A percentile compares a stretch with the other conserved stretches of the same genome.
These are phyloP conservation scores for Termitomyces sp. DNA, from an alignment of 768 basidiomycete genomes.

Conservation along the genomic window DNA sequence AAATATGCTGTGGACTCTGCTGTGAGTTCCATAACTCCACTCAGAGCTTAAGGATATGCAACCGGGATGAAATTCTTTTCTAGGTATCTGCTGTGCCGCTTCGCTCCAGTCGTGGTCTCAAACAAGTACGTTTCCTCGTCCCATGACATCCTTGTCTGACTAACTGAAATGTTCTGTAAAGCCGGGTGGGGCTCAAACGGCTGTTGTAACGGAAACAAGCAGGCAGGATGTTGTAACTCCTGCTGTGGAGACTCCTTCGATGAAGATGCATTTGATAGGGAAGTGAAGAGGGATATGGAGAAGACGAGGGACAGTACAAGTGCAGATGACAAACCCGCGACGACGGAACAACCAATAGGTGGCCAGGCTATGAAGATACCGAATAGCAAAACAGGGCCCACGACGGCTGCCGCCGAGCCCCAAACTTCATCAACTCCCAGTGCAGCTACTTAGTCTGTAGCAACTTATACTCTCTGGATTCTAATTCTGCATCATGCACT, in stretches of 20 bases:
- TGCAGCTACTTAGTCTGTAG: neutral
- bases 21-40: slow-evolving; percentile 14
- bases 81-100: slow-evolving; percentile 14
- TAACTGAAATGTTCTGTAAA: slow-evolving; percentile 4
- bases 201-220: slow-evolving; percentile 22
- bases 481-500: too few relatives aligned
- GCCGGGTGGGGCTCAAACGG: slow-evolving; percentile 26
- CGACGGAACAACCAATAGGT: slow-evolving; percentile 18
- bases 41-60: neutral
- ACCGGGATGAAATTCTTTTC: too few relatives aligned
- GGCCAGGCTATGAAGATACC: slow-evolving; percentile 7
- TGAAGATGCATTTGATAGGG: slow-evolving; percentile 36
- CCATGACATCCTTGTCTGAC: neutral
- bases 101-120: slow-evolving; percentile 22
- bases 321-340: slow-evolving; percentile 9
- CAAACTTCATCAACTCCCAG: neutral
- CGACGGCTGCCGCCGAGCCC: neutral
- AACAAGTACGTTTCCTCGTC: slow-evolving; percentile 12
- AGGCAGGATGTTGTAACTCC: slow-evolving; percentile 38
- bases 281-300: slow-evolving; percentile 32
- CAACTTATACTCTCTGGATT: too few relatives aligned
- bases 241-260: slow-evolving; percentile 40
- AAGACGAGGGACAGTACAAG: slow-evolving; percentile 24
- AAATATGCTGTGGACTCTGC: slow-evolving; percentile 21
- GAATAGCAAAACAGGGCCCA: neutral